phyloP scores from a whole-genome alignment of 345 rosid genomes.

The Salix purpurea region DNA sequence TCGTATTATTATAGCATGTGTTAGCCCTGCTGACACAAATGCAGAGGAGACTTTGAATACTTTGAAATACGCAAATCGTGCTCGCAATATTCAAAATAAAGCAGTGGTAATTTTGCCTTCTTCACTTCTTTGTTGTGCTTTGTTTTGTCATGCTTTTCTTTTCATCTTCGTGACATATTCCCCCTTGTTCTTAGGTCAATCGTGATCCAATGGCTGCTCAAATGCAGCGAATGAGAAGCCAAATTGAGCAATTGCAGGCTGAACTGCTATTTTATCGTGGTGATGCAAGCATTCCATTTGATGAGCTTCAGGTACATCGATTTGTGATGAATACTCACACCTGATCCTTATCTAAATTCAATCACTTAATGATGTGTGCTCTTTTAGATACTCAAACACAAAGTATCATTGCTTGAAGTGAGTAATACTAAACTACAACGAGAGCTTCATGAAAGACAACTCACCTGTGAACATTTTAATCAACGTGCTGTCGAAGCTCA shows the following conservation, averaged over 20 bases:
- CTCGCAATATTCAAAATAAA: slow-evolving; percentile 94
- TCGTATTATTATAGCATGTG: slow-evolving; percentile 60
- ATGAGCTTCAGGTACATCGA: slow-evolving; percentile 74
- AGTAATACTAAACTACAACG: slow-evolving; percentile 71
- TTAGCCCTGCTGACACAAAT: slow-evolving; percentile 97
- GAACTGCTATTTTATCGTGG: slow-evolving; percentile 82
- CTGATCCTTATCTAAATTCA: slow-evolving; percentile 1
- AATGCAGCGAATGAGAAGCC: slow-evolving; percentile 81
- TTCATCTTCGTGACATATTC: not conserved
- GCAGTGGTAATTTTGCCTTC: slow-evolving; percentile 62
- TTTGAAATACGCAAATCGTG: slow-evolving; percentile 94
- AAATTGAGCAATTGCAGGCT: slow-evolving; percentile 89
- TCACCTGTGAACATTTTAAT: slow-evolving; percentile 64
- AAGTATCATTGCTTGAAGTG: slow-evolving; percentile 76
- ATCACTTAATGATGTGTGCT: slow-evolving; percentile 11
- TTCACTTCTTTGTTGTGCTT: not conserved
- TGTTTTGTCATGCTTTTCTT: not conserved
- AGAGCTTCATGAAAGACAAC: slow-evolving; percentile 68
- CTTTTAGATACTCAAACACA: slow-evolving; percentile 75
- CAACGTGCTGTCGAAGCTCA: slow-evolving; percentile 81
- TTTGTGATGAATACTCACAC: not conserved
- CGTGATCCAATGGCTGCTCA: slow-evolving; percentile 85
- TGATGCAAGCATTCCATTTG: slow-evolving; percentile 58
- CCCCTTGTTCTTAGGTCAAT: slow-evolving; percentile 47
- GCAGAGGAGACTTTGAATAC: slow-evolving; percentile 97